Percentiles rank a stretch among this genome's conserved stretches.
Evolutionary conservation across 192 early-diverging fungal genomes (phyloP).

Genomic region (Dispira parvispora): DNA sequence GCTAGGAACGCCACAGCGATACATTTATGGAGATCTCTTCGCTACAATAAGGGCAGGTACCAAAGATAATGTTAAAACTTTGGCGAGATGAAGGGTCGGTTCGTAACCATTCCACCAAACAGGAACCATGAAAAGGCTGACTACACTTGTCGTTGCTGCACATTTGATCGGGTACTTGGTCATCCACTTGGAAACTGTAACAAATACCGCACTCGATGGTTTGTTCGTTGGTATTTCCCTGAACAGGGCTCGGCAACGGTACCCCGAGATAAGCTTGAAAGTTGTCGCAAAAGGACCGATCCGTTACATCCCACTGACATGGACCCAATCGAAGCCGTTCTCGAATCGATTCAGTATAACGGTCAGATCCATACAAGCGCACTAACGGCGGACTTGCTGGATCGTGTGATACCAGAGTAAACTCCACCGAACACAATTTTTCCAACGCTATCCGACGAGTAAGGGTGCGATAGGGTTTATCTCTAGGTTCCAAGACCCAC

Average conservation of each 20-base stretch:
- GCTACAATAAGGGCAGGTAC: constrained; percentile 7
- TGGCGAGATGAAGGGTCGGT: constrained; percentile 9
- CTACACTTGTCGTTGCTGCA: constrained; percentile 1
- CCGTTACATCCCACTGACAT: neutral
- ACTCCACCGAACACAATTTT: constrained; percentile 3
- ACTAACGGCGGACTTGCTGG: neutral
- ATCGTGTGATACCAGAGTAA: neutral
- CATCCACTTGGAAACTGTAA: neutral
- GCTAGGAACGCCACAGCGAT: too few species aligned
- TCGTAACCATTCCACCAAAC: constrained; percentile 6
- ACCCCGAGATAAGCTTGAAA: neutral
- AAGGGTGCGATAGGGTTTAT: neutral
- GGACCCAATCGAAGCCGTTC: neutral
- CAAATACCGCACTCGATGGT: constrained; percentile 5
- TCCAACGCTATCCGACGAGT: constrained; percentile 5
- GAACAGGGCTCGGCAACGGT: neutral
- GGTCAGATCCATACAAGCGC: constrained; percentile 2
- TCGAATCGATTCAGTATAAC: neutral
- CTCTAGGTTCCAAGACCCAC: constrained; percentile 6
- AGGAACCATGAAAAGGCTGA: neutral
- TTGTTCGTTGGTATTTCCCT: neutral
- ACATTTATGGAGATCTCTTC: neutral
- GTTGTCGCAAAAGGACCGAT: neutral
- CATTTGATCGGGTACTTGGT: neutral
- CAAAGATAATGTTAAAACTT: constrained; percentile 6